Percentiles rank a stretch among this genome's conserved stretches.
Evolutionary conservation across 2,329 filamentous ascomycete genomes (phyloP).

Genomic region (Aureobasidium sp.): DNA sequence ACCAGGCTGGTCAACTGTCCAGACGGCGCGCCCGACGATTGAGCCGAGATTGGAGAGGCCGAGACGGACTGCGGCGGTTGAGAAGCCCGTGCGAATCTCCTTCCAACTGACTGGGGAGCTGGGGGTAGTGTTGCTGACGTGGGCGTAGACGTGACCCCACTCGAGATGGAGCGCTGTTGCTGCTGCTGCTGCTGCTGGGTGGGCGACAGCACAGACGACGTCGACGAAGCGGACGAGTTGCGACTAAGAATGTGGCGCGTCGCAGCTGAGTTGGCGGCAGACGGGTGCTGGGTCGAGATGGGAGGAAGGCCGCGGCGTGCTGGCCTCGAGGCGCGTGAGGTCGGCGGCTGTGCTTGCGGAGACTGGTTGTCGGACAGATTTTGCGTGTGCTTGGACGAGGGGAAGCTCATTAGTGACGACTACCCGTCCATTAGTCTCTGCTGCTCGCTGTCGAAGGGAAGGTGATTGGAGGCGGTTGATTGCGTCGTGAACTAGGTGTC

Average conservation of each 20-base stretch:
- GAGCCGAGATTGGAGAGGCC: constrained; percentile 40
- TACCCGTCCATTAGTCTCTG: constrained; percentile 21
- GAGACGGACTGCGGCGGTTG: constrained; percentile 52
- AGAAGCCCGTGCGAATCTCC: constrained; percentile 47
- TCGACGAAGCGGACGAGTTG: constrained; percentile 46
- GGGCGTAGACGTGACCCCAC: constrained; percentile 45
- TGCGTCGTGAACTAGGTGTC: neutral
- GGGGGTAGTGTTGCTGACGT: constrained; percentile 42
- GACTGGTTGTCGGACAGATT: constrained; percentile 31
- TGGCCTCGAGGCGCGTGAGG: constrained; percentile 2
- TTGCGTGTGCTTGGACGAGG: constrained; percentile 33
- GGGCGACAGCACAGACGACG: constrained; percentile 46
- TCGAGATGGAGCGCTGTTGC: constrained; percentile 44
- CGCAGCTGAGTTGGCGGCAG: constrained; percentile 32
- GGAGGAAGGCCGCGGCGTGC: constrained; percentile 49
- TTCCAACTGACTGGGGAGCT: constrained; percentile 42
- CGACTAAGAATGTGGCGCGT: constrained; percentile 44
- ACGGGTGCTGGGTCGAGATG: constrained; percentile 43
- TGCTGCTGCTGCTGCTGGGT: constrained; percentile 43
- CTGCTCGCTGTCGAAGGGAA: constrained; percentile 4
- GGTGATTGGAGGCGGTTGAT: neutral
- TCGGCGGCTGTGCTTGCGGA: constrained; percentile 42
- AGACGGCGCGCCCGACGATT: constrained; percentile 33
- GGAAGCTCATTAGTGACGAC: constrained; percentile 44
- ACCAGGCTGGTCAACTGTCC: constrained; percentile 74